Conservation (phyloP, 2,329 filamentous ascomycete genomes). For the Arthrinium puccinioides region DNA sequence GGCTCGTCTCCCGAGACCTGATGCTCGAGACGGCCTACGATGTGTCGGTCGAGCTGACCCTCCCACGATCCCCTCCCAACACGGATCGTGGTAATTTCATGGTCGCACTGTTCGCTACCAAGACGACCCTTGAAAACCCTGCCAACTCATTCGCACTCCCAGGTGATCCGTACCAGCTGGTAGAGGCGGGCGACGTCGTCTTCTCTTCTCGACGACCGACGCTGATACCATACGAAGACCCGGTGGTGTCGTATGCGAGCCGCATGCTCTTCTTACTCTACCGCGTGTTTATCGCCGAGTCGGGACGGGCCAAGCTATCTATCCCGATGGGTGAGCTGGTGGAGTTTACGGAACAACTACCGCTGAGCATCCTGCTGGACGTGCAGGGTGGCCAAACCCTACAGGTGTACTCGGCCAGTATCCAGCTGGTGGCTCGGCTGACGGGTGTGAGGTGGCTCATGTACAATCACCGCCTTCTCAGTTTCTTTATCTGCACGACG, state of each 20-base stretch:
- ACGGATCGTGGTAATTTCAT: slow-evolving; percentile 85
- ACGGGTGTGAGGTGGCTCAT: slow-evolving; percentile 76
- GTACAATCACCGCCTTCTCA: slow-evolving; percentile 70
- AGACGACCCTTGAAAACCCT: slow-evolving; percentile 29
- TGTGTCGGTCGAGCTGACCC: slow-evolving; percentile 62
- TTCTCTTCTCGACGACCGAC: slow-evolving; percentile 65
- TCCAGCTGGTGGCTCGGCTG: slow-evolving; percentile 69
- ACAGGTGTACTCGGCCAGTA: slow-evolving; percentile 65
- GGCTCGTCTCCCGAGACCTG: slow-evolving; percentile 43
- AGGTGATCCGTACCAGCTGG: slow-evolving; percentile 19
- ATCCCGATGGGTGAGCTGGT: slow-evolving; percentile 70
- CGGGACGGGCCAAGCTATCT: slow-evolving; percentile 55
- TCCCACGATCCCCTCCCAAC: slow-evolving; percentile 76
- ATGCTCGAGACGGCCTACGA: slow-evolving; percentile 77
- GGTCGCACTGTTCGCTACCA: slow-evolving; percentile 69
- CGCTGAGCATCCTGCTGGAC: slow-evolving; percentile 48
- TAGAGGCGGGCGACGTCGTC: slow-evolving; percentile 38
- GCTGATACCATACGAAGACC: slow-evolving; percentile 72
- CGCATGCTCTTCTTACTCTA: slow-evolving; percentile 59
- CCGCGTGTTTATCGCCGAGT: slow-evolving; percentile 53
- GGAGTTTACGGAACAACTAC: slow-evolving; percentile 48
- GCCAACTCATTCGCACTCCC: slow-evolving; percentile 13
- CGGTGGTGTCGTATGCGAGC: slow-evolving; percentile 54
- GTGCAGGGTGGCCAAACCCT: slow-evolving; percentile 62
- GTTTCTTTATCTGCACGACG: slow-evolving; percentile 60